phyloP scores from a whole-genome alignment of 768 basidiomycete genomes.

The Cystofilobasidium bisporidii region DNA sequence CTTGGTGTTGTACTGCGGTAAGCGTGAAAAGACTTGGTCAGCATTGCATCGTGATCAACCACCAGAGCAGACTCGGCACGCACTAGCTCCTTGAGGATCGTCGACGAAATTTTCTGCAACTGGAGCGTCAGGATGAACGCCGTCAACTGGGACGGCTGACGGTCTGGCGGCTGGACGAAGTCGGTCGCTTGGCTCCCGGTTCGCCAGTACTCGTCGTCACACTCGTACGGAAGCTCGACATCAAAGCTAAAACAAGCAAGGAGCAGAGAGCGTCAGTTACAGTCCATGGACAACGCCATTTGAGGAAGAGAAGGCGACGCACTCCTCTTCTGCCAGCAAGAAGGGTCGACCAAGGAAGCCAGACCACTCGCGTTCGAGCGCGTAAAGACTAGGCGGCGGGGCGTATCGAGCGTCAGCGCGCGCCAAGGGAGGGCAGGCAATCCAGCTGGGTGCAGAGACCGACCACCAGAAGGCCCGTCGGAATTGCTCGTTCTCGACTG shows the following conservation, averaged over 20 bases:
- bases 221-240: conserved; percentile 23
- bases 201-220: conserved; percentile 27
- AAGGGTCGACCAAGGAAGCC: conserved; percentile 25
- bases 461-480: conserved; percentile 22
- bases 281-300: background rate
- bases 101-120: conserved; percentile 20
- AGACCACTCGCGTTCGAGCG: conserved; percentile 20
- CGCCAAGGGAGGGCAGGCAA: too few species aligned
- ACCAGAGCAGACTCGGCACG: too few species aligned
- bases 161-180: conserved; percentile 13
- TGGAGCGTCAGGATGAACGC: conserved; percentile 22
- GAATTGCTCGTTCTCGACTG: conserved; percentile 24
- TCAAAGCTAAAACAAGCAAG: conserved; percentile 13
- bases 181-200: background rate
- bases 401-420: background rate
- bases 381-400: conserved; percentile 5
- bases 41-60: too few species aligned
- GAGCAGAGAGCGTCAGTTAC: background rate
- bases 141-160: conserved; percentile 11
- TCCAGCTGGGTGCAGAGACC: background rate
- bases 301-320: background rate
- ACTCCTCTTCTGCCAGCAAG: conserved; percentile 23
- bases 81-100: conserved; percentile 11
- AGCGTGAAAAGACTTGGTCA: too few species aligned
- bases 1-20: conserved; percentile 14